These are phyloP conservation scores for Symbiodinium pilosum DNA, from an alignment of 73 alveolate species.

Conservation along the genomic window DNA sequence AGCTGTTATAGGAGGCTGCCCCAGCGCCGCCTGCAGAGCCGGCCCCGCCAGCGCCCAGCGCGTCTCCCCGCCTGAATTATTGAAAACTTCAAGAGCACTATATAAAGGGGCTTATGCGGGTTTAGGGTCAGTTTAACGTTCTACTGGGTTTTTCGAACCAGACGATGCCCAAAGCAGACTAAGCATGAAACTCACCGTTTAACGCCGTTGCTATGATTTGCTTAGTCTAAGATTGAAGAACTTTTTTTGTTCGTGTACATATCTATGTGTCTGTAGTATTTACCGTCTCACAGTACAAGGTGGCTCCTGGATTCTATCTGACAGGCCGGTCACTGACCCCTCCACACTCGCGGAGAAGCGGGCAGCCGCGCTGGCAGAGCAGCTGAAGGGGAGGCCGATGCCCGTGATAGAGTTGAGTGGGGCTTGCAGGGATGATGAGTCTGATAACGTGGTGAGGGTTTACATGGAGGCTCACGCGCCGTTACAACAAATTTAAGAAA, in stretches of 20 bases:
- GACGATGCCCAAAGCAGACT: too few relatives aligned
- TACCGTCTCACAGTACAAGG: too few relatives aligned
- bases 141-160: too few relatives aligned
- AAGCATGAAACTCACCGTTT: too few relatives aligned
- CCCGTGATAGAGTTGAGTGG: not conserved
- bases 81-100: not conserved
- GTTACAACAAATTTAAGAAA: too few relatives aligned
- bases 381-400: not conserved
- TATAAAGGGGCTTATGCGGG: not conserved
- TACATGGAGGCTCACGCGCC: too few relatives aligned
- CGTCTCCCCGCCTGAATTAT: not conserved
- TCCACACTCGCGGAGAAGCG: not conserved
- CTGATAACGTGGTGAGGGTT: too few relatives aligned
- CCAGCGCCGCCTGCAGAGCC: not conserved
- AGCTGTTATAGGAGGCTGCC: conserved; percentile 7
- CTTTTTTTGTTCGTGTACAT: not conserved
- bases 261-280: too few relatives aligned
- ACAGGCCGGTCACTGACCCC: not conserved
- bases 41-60: not conserved
- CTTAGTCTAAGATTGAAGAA: not conserved
- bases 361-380: not conserved
- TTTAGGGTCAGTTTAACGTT: not conserved
- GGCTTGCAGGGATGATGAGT: not conserved
- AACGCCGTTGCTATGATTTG: too few relatives aligned
- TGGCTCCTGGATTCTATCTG: too few relatives aligned